Conservation (phyloP, 164 flowering plant species). For the Chimonanthus salicifolius region DNA sequence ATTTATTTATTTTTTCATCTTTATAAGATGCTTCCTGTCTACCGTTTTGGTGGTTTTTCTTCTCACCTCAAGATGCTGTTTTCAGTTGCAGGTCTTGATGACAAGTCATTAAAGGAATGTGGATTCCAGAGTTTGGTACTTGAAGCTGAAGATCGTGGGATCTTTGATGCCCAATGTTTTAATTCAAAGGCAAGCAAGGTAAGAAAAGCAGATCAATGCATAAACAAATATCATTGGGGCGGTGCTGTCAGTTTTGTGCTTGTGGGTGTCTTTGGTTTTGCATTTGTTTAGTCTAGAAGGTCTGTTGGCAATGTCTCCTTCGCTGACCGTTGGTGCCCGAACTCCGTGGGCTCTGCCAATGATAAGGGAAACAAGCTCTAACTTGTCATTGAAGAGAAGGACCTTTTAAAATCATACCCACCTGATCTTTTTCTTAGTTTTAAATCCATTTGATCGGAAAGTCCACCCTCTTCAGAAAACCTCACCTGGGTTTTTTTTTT, state of each 20-base stretch:
- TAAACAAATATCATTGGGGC: constrained; percentile 25
- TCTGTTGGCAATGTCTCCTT: constrained; percentile 59
- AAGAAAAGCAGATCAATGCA: constrained; percentile 21
- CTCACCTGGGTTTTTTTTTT: constrained; percentile 17
- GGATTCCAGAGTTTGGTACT: constrained; percentile 36
- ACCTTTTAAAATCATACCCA: not conserved
- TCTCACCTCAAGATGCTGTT: constrained; percentile 80
- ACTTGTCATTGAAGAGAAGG: constrained; percentile 33
- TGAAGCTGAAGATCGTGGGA: constrained; percentile 34
- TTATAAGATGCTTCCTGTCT: constrained; percentile 57
- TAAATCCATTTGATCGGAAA: constrained; percentile 37
- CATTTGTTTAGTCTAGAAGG: constrained; percentile 40
- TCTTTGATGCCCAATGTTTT: constrained; percentile 12
- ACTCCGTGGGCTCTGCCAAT: constrained; percentile 71
- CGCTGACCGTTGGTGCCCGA: constrained; percentile 54
- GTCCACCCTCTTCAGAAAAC: constrained; percentile 29
- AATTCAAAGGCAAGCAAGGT: constrained; percentile 13
- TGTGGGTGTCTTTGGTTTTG: constrained; percentile 41
- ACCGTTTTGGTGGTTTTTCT: constrained; percentile 44
- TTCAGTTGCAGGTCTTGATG: constrained; percentile 49
- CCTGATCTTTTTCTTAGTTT: constrained; percentile 26
- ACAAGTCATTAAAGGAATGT: constrained; percentile 15
- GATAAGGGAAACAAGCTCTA: constrained; percentile 67
- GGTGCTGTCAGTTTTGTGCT: constrained; percentile 56
- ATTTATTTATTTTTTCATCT: constrained; percentile 15